Base-by-base conservation (phyloP, 1,284 basidiomycete species). In the Pterulicium gracile region DNA sequence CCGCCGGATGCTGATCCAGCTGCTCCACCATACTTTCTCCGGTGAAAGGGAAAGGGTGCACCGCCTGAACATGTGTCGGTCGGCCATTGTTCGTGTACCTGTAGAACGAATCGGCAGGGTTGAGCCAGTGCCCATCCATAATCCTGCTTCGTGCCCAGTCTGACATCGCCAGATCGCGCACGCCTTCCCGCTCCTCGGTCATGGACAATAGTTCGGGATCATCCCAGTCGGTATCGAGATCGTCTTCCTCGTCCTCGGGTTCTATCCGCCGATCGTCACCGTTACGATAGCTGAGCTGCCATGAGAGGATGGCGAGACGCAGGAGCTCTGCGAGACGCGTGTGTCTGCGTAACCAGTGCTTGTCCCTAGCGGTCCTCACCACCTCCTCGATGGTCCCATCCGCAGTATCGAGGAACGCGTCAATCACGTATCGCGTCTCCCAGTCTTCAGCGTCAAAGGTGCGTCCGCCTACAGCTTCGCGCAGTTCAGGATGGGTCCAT, bases 141-240 rank as follows among this genome's bases (percentile, higher is more conserved):
- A 87, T 80, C 41, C 83, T 64, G 15, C 67, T 69, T 21, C 84
- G 69, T 3, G 80, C 81, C 81, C 81, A 86, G 54, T 84, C 81
- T n/a, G 70, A 67, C 43, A 86, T 62, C 0, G 83, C 80, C 44
- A 86, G 63, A 15, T 83, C 79, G 21, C 74, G 68, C 3, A 83
- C 73, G 20, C 75, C 72, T 3, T 68, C 63, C 10, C 27, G 27
- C 34, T 82, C 77, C 51, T 84, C 81, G 3, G 76, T 73, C 53
- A 76, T 58, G 18, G 75, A 71, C 52, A 81, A 61, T 32, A 78
- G 52, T 51, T 80, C 77, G n/a, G 27, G 27, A 32, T 32, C 27
- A 7, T 32, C 10, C 27, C 7, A n/a, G 27, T 32, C 27, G 10
- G 72, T 62, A 55, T 79, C 79, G 34, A 80, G 78, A 20, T 81